A percentile compares a stretch with the other conserved stretches of the same genome.
Conservation (phyloP, 305 asterid species). For the Fraxinus albicans region DNA sequence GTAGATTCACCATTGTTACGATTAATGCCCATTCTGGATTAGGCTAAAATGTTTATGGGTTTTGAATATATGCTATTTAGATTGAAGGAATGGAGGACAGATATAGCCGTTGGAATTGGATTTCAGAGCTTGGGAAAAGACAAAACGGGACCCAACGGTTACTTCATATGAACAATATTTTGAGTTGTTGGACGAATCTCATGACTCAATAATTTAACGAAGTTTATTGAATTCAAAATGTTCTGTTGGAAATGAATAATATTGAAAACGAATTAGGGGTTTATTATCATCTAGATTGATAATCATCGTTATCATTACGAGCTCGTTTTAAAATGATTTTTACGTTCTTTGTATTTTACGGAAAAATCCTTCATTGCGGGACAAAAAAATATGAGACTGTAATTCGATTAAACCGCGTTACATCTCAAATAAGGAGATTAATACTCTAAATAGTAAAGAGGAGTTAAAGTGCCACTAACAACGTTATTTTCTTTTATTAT, state of each 20-base stretch:
- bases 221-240: no score
- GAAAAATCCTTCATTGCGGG: neutral
- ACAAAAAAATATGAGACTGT: neutral
- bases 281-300: no score
- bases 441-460: no score
- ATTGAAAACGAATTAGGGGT: no score
- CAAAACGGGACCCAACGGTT: neutral
- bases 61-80: neutral
- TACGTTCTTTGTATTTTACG: no score
- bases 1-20: constrained; percentile 12
- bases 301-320: no score
- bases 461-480: no score
- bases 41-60: neutral
- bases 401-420: no score
- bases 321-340: neutral
- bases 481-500: no score
- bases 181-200: neutral
- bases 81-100: neutral
- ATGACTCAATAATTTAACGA: no score
- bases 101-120: neutral
- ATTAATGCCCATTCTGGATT: neutral
- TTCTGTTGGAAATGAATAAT: neutral
- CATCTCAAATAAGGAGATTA: no score
- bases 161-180: neutral
- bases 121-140: neutral